A percentile compares a stretch with the other conserved stretches of the same genome.
phyloP scores from a whole-genome alignment of 2,329 filamentous ascomycete species.

The Trichoderma simmonsii region DNA sequence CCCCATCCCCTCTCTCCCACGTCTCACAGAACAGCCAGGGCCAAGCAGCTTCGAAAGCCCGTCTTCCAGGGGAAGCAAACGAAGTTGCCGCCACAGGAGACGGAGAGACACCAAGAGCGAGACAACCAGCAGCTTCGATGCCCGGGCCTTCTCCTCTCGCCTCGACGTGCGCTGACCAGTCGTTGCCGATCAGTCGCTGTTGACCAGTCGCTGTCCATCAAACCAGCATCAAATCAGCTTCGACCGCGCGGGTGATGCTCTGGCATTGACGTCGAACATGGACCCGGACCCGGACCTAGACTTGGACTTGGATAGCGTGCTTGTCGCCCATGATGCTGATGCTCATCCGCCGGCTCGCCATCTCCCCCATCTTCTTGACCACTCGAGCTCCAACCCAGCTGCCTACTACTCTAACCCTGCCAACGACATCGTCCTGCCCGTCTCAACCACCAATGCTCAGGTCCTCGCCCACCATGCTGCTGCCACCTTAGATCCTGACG shows the following conservation, averaged over 20 bases:
- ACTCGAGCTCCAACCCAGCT: slow-evolving; percentile 11
- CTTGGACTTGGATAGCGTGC: slow-evolving; percentile 29
- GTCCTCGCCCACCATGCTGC: slow-evolving; percentile 34
- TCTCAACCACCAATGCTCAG: slow-evolving; percentile 21
- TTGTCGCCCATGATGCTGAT: slow-evolving; percentile 27
- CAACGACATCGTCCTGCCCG: slow-evolving; percentile 3
- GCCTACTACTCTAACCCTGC: slow-evolving; percentile 12
- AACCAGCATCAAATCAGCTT: slow-evolving; percentile 24
- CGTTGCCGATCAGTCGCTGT: slow-evolving; percentile 33
- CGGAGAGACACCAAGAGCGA: not conserved
- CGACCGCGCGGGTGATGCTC: slow-evolving; percentile 36
- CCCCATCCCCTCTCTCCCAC: slow-evolving; percentile 18
- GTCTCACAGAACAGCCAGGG: slow-evolving; percentile 13
- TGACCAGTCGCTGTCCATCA: slow-evolving; percentile 24
- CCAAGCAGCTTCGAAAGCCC: slow-evolving; percentile 8
- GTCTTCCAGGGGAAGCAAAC: not conserved
- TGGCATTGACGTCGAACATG: slow-evolving; percentile 24
- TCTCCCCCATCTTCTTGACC: slow-evolving; percentile 27
- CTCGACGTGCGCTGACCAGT: slow-evolving; percentile 39
- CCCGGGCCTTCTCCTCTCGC: slow-evolving; percentile 38
- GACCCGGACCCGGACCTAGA: slow-evolving; percentile 33
- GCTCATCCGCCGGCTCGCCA: slow-evolving; percentile 31
- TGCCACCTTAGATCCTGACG: slow-evolving; percentile 49
- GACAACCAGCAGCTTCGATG: slow-evolving; percentile 38
- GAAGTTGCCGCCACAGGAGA: not conserved